A percentile compares a stretch with the other conserved stretches of the same genome.
phyloP scores from a whole-genome alignment of 1,284 basidiomycete genomes.

The Wolfiporia cocos region DNA sequence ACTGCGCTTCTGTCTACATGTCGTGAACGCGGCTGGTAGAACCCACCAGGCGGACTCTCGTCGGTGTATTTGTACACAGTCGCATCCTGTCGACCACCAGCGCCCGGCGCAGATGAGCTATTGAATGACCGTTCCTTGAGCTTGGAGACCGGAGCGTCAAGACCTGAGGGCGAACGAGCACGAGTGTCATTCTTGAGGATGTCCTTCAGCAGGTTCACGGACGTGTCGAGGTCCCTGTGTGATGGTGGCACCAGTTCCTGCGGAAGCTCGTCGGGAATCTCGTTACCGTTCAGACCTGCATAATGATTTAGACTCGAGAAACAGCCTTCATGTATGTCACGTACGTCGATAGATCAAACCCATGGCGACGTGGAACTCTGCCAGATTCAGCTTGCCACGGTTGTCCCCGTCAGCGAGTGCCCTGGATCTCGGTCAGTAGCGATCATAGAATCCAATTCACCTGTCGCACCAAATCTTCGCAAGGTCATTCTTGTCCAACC shows the following conservation, averaged over 20 bases:
- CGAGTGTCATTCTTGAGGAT: conserved; percentile 84
- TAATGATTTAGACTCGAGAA: conserved; percentile 6
- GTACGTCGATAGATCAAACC: conserved; percentile 92
- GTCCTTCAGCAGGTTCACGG: conserved; percentile 89
- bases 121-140: conserved; percentile 71
- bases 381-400: conserved; percentile 89
- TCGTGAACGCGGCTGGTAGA: conserved; percentile 83
- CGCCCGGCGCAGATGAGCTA: conserved; percentile 43
- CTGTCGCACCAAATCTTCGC: conserved; percentile 83
- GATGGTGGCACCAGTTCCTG: conserved; percentile 92
- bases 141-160: conserved; percentile 50
- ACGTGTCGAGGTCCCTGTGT: conserved; percentile 84
- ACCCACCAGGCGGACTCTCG: conserved; percentile 46
- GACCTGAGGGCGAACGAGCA: conserved; percentile 46
- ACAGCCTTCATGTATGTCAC: conserved; percentile 25
- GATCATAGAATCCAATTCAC: too few relatives aligned
- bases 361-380: conserved; percentile 99
- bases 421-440: conserved; percentile 40
- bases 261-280: conserved; percentile 84
- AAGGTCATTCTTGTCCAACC: conserved; percentile 83
- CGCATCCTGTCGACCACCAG: conserved; percentile 74
- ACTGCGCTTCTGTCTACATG: conserved; percentile 88
- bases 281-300: conserved; percentile 86
- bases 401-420: conserved; percentile 86
- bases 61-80: conserved; percentile 91